Evolutionary conservation across 176 grass and related monocot genomes (phyloP).

Genomic region (Olyra latifolia): DNA sequence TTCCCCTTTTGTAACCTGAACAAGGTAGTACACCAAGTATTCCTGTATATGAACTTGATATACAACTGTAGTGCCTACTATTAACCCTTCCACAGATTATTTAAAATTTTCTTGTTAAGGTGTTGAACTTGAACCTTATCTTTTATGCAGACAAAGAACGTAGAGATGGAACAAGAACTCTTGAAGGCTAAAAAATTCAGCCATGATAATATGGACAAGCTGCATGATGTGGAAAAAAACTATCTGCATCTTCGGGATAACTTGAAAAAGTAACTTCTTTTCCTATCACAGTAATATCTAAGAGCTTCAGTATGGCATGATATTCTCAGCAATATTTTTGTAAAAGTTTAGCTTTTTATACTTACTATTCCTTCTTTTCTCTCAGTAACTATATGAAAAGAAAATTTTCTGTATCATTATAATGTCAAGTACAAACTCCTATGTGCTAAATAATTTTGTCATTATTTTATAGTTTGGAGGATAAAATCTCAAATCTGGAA

Average conservation of each 20-base stretch:
- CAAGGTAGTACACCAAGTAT: background rate
- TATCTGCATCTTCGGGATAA: conserved; percentile 64
- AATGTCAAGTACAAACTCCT: background rate
- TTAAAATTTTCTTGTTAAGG: conserved; percentile 6
- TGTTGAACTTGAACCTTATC: conserved; percentile 7
- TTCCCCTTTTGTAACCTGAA: background rate
- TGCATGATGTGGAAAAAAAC: conserved; percentile 70
- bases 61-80: background rate
- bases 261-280: conserved; percentile 58
- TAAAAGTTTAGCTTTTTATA: background rate
- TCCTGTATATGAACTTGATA: background rate
- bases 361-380: background rate
- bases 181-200: conserved; percentile 53
- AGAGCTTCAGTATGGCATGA: background rate
- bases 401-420: background rate
- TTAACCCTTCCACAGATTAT: background rate
- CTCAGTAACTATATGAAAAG: background rate
- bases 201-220: conserved; percentile 71
- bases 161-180: conserved; percentile 71
- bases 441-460: conserved; percentile 17
- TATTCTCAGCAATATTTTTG: background rate
- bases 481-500: conserved; percentile 80
- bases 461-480: conserved; percentile 65
- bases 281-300: background rate
- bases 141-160: conserved; percentile 53